phyloP scores from a whole-genome alignment of 2,329 filamentous ascomycete genomes.

The Arthrobotrys sphaeroides region DNA sequence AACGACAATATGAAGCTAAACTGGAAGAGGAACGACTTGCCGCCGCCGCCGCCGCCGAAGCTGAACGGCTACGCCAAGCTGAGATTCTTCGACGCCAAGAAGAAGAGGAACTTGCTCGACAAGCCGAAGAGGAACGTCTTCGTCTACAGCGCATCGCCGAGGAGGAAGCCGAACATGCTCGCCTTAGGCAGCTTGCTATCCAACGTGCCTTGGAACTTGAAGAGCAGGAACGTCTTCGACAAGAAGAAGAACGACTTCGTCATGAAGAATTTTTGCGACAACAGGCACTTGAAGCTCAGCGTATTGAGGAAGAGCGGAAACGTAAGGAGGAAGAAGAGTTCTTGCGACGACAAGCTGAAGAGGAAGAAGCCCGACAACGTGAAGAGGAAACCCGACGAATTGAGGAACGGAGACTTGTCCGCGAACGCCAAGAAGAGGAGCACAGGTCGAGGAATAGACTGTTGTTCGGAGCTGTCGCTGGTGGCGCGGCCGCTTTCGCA shows the following conservation, averaged over 20 bases:
- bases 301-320: conserved; percentile 20
- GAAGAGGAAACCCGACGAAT: no score
- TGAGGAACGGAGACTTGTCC: conserved; percentile 21
- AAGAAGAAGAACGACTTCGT: conserved; percentile 35
- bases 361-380: conserved; percentile 2
- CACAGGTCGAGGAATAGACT: conserved; percentile 32
- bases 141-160: conserved; percentile 46
- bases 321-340: conserved; percentile 24
- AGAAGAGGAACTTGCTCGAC: conserved; percentile 32
- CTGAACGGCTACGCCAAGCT: conserved; percentile 40
- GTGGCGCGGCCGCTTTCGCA: conserved; percentile 43
- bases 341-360: conserved; percentile 3
- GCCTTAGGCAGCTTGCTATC: conserved; percentile 30
- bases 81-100: conserved; percentile 33
- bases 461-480: conserved; percentile 42
- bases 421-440: conserved; percentile 37
- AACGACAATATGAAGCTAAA: conserved; percentile 38
- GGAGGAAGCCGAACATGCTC: conserved; percentile 44
- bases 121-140: conserved; percentile 43
- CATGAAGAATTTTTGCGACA: conserved; percentile 48
- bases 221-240: conserved; percentile 31
- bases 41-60: conserved; percentile 38
- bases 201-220: conserved; percentile 46
- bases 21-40: conserved; percentile 41
- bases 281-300: conserved; percentile 43